A percentile compares a stretch with the other conserved stretches of the same genome.
Evolutionary conservation across 352 stramenopile genomes (phyloP).

Genomic region (Phytophthora ohioensis): DNA sequence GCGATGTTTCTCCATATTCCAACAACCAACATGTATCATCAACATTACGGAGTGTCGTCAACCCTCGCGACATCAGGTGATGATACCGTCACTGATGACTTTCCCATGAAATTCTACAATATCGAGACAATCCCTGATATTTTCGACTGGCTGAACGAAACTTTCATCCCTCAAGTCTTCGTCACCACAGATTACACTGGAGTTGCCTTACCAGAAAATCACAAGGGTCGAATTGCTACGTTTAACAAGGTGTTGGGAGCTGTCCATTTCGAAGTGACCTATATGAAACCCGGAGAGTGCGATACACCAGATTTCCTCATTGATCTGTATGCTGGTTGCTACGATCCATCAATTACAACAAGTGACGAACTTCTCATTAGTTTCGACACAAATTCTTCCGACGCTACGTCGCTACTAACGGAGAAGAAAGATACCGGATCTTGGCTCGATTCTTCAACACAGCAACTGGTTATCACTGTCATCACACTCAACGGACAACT

Average conservation of each 20-base stretch:
- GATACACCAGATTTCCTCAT: constrained; percentile 36
- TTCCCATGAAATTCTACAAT: constrained; percentile 56
- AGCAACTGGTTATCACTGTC: constrained; percentile 46
- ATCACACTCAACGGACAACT: constrained; percentile 65
- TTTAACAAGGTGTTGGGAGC: constrained; percentile 57
- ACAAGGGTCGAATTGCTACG: constrained; percentile 40
- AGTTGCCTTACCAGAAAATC: constrained; percentile 26
- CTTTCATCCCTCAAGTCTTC: constrained; percentile 55
- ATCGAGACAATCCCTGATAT: constrained; percentile 48
- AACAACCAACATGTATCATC: constrained; percentile 41
- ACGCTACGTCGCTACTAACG: constrained; percentile 28
- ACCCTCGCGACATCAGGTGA: constrained; percentile 49
- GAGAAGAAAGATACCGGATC: constrained; percentile 33
- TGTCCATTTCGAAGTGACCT: constrained; percentile 41
- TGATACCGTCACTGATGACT: constrained; percentile 50
- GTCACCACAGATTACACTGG: constrained; percentile 60
- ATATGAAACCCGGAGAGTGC: constrained; percentile 29
- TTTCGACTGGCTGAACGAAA: constrained; percentile 56
- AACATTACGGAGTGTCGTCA: constrained; percentile 42
- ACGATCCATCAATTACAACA: constrained; percentile 32
- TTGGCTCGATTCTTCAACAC: constrained; percentile 49
- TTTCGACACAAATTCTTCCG: constrained; percentile 39
- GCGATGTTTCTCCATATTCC: constrained; percentile 59
- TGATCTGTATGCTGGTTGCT: constrained; percentile 48
- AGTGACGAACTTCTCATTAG: constrained; percentile 39